Evolutionary conservation across 495 filamentous ascomycete genomes (phyloP).

Genomic region (Cairneyella variabilis): DNA sequence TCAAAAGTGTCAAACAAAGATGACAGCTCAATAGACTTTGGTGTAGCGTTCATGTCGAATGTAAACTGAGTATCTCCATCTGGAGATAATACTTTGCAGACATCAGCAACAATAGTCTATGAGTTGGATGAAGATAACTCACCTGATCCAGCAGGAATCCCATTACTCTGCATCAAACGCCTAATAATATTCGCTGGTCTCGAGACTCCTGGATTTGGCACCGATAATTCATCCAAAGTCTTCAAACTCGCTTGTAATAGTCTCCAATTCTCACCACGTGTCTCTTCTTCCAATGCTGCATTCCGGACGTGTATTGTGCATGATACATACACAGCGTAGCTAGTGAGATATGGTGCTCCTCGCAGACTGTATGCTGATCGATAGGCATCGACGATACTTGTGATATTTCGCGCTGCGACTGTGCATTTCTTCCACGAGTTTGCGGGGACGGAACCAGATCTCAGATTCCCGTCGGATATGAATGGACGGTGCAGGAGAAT

Average conservation of each 20-base stretch:
- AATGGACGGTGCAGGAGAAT: slow-evolving; percentile 19
- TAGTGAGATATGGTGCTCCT: slow-evolving; percentile 33
- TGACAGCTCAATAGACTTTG: too few relatives aligned
- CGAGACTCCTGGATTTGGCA: not conserved
- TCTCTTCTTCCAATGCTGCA: not conserved
- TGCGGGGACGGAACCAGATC: slow-evolving; percentile 18
- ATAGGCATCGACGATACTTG: slow-evolving; percentile 21
- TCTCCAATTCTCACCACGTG: not conserved
- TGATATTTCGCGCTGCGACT: not conserved
- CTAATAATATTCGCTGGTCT: not conserved
- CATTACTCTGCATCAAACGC: too few relatives aligned
- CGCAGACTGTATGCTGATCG: slow-evolving; percentile 27
- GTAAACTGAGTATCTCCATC: too few relatives aligned
- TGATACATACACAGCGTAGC: slow-evolving; percentile 36
- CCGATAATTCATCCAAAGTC: not conserved
- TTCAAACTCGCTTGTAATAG: not conserved
- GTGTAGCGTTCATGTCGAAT: too few relatives aligned
- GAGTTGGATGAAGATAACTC: too few relatives aligned
- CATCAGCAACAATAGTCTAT: too few relatives aligned
- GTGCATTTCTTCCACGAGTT: not conserved
- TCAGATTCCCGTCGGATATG: slow-evolving; percentile 16
- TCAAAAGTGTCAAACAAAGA: too few relatives aligned
- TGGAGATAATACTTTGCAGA: too few relatives aligned
- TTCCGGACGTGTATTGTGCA: slow-evolving; percentile 35
- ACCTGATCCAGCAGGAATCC: too few relatives aligned